Percentiles rank a stretch among this genome's conserved stretches.
Evolutionary conservation across 495 filamentous ascomycete genomes (phyloP).

Genomic region (Trypethelium eluteriae): DNA sequence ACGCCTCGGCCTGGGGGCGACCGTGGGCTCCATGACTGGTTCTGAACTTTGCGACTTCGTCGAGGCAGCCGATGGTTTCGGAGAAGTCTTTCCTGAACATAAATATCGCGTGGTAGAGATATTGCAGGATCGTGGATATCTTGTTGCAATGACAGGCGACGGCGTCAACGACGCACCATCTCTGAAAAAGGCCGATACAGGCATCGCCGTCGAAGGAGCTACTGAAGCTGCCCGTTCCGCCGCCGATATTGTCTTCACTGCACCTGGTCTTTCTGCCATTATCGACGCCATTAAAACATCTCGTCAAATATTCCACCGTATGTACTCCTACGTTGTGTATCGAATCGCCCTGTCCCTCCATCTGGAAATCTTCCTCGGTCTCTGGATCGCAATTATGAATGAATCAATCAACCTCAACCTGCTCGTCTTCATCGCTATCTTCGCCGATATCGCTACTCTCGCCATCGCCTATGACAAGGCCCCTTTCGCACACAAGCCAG

Average conservation of each 20-base stretch:
- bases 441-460: slow-evolving; percentile 87
- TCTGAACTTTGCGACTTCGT: slow-evolving; percentile 57
- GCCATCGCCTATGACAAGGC: slow-evolving; percentile 93
- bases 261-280: slow-evolving; percentile 83
- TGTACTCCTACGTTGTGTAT: slow-evolving; percentile 95
- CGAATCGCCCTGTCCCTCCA: slow-evolving; percentile 90
- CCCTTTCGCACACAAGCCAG: slow-evolving; percentile 73
- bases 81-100: slow-evolving; percentile 64
- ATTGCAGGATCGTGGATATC: slow-evolving; percentile 54
- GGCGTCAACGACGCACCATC: slow-evolving; percentile 84
- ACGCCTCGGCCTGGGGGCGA: slow-evolving; percentile 30
- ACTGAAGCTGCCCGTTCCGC: slow-evolving; percentile 86
- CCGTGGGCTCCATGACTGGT: slow-evolving; percentile 57
- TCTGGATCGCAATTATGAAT: slow-evolving; percentile 85
- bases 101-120: slow-evolving; percentile 76
- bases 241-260: slow-evolving; percentile 69
- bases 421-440: slow-evolving; percentile 89
- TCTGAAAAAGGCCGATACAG: slow-evolving; percentile 72
- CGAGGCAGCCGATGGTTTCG: slow-evolving; percentile 57
- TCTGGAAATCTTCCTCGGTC: slow-evolving; percentile 78
- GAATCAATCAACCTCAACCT: slow-evolving; percentile 74
- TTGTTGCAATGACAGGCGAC: slow-evolving; percentile 84
- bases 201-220: slow-evolving; percentile 72
- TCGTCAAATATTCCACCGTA: slow-evolving; percentile 92
- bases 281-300: slow-evolving; percentile 91